phyloP scores from a whole-genome alignment of 306 rosid species.

The Datisca glomerata region DNA sequence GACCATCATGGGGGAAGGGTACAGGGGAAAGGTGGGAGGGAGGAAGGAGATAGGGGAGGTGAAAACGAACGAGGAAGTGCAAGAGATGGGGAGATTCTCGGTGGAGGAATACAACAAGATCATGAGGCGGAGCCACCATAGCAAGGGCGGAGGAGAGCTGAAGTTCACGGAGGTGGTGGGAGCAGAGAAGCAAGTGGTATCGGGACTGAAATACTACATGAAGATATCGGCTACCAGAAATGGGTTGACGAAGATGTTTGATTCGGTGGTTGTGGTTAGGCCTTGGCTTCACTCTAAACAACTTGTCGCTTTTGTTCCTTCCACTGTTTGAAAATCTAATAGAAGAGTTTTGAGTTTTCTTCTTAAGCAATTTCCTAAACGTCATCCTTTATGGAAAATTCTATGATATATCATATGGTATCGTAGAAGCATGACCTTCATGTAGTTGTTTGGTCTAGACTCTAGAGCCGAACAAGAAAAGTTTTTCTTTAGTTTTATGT shows the following conservation, averaged over 20 bases:
- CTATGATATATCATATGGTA: too few relatives aligned
- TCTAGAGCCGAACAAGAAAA: too few relatives aligned
- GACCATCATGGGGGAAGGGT: too few relatives aligned
- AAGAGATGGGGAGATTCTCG: constrained; percentile 56
- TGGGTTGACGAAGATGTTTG: constrained; percentile 25
- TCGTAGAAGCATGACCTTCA: too few relatives aligned
- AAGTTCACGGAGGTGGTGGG: constrained; percentile 48
- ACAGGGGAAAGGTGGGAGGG: too few relatives aligned
- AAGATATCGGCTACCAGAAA: constrained; percentile 24
- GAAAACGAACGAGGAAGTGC: constrained; percentile 44
- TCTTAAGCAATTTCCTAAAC: too few relatives aligned
- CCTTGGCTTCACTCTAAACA: constrained; percentile 46
- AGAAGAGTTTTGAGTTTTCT: not conserved
- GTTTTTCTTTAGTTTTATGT: too few relatives aligned
- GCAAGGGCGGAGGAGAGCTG: constrained; percentile 11
- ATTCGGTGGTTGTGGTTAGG: constrained; percentile 46
- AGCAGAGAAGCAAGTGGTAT: constrained; percentile 60
- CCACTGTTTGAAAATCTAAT: not conserved
- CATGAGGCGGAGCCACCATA: not conserved
- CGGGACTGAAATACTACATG: constrained; percentile 54
- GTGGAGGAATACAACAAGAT: constrained; percentile 50
- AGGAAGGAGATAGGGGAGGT: constrained; percentile 31
- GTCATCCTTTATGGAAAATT: too few relatives aligned
- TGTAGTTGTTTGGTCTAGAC: too few relatives aligned
- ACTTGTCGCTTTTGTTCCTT: constrained; percentile 41